Evolutionary conservation across 2,329 filamentous ascomycete species (phyloP).

Genomic region (Pestalotiopsis fici): DNA sequence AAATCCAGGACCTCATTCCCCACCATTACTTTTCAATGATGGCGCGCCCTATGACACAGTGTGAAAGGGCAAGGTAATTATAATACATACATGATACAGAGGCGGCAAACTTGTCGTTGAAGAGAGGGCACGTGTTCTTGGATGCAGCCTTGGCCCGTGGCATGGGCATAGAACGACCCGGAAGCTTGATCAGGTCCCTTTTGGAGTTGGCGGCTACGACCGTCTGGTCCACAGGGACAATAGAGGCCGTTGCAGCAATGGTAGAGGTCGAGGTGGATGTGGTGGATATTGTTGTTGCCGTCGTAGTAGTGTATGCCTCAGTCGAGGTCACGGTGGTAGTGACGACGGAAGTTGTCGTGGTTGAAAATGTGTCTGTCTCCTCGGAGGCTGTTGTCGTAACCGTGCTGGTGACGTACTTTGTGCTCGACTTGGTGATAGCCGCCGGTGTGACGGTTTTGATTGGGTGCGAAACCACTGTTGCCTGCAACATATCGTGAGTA

Average conservation of each 20-base stretch:
- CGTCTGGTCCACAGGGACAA: not conserved
- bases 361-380: not conserved
- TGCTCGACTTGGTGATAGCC: not conserved
- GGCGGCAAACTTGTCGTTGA: not conserved
- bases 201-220: not conserved
- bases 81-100: not conserved
- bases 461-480: not conserved
- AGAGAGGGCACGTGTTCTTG: not conserved
- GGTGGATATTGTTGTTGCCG: not conserved
- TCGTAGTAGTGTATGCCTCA: not conserved
- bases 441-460: not conserved
- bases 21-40: not conserved
- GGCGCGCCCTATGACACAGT: not conserved
- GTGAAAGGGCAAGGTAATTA: not conserved
- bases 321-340: not conserved
- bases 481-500: not conserved
- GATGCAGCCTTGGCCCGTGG: not conserved
- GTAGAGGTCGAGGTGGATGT: not conserved
- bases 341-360: not conserved
- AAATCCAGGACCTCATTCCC: not conserved
- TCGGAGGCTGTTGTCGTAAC: not conserved
- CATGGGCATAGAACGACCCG: not conserved
- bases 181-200: not conserved
- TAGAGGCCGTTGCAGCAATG: not conserved
- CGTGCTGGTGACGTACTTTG: not conserved